phyloP scores from a whole-genome alignment of 176 grass and related monocot species.

The Neostapfia colusana region DNA sequence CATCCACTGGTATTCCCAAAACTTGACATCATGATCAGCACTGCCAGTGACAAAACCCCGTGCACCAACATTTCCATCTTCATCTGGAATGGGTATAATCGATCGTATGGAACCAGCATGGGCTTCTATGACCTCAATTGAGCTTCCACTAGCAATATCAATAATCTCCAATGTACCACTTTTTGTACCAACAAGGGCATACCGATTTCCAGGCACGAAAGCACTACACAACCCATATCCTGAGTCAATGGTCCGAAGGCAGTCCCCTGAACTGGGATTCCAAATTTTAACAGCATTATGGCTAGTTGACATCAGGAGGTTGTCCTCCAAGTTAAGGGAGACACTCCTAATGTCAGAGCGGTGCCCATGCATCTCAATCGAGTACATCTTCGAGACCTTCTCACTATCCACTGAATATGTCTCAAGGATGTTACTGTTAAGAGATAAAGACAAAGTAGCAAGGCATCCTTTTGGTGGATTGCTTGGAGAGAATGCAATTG shows the following conservation, averaged over 20 bases:
- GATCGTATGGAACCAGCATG: conserved; percentile 79
- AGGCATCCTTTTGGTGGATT: conserved; percentile 60
- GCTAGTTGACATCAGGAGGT: conserved; percentile 91
- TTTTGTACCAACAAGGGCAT: conserved; percentile 85
- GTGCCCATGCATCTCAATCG: conserved; percentile 86
- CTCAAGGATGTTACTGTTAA: conserved; percentile 90
- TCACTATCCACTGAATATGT: conserved; percentile 63
- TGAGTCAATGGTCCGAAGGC: conserved; percentile 90
- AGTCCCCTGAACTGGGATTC: conserved; percentile 85
- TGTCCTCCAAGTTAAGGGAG: conserved; percentile 76
- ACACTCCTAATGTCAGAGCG: conserved; percentile 82
- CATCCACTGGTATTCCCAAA: conserved; percentile 81
- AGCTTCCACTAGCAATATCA: conserved; percentile 87
- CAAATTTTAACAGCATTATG: conserved; percentile 93
- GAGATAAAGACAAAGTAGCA: conserved; percentile 71
- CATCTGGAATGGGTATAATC: conserved; percentile 75
- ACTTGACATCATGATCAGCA: conserved; percentile 91
- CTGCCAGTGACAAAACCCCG: conserved; percentile 83
- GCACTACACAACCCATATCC: conserved; percentile 85
- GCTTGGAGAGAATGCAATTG: conserved; percentile 70
- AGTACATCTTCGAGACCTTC: conserved; percentile 76
- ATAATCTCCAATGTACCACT: conserved; percentile 85
- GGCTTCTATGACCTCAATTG: conserved; percentile 77
- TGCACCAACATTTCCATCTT: conserved; percentile 52
- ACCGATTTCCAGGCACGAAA: conserved; percentile 85